phyloP scores from a whole-genome alignment of 495 filamentous ascomycete species.

The Aspergillus hancockii region DNA sequence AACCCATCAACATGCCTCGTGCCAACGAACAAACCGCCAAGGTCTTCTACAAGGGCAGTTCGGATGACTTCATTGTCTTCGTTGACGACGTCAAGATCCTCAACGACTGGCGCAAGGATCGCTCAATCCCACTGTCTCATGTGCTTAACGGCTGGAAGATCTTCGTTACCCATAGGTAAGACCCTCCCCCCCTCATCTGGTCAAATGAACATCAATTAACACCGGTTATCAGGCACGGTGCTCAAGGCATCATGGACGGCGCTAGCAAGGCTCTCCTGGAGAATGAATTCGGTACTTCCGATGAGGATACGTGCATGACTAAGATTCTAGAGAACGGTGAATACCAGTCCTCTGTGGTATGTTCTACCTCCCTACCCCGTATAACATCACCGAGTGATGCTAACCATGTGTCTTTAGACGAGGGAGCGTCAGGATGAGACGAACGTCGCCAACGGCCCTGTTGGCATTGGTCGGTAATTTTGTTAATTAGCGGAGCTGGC shows the following conservation, averaged over 20 bases:
- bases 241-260: slow-evolving; percentile 73
- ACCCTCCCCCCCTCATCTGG: background rate
- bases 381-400: background rate
- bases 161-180: slow-evolving; percentile 89
- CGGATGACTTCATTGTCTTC: slow-evolving; percentile 90
- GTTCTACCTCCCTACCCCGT: slow-evolving; percentile 25
- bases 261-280: slow-evolving; percentile 75
- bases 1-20: slow-evolving; percentile 64
- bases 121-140: slow-evolving; percentile 73
- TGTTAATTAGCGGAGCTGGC: background rate
- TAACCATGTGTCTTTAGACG: slow-evolving; percentile 19
- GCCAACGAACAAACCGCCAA: slow-evolving; percentile 75
- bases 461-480: slow-evolving; percentile 8
- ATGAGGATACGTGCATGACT: slow-evolving; percentile 75
- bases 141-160: slow-evolving; percentile 90
- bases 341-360: slow-evolving; percentile 66
- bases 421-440: slow-evolving; percentile 36
- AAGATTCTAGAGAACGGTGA: slow-evolving; percentile 78
- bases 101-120: slow-evolving; percentile 82
- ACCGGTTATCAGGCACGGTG: slow-evolving; percentile 66
- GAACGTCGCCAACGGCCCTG: slow-evolving; percentile 34
- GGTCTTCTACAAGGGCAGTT: slow-evolving; percentile 85
- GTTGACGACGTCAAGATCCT: slow-evolving; percentile 71
- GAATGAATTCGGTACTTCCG: slow-evolving; percentile 80
- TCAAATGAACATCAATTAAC: background rate